Base-by-base conservation (phyloP, 2,329 filamentous ascomycete species). In the Alternaria incomplexa region DNA sequence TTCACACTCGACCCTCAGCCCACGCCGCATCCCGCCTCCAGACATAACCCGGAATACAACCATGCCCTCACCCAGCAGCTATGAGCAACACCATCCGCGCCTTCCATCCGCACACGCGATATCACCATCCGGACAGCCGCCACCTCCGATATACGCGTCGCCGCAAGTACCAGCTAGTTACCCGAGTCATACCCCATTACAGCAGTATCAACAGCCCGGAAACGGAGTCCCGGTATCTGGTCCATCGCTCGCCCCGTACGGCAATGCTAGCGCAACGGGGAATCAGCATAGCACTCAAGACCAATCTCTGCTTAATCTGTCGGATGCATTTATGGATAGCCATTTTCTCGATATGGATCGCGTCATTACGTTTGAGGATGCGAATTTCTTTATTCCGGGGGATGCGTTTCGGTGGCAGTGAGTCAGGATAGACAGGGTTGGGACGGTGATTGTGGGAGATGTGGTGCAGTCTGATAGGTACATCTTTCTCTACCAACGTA, bases 331-430 rank as follows among this genome's bases (percentile, higher is more conserved):
- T 13, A 77, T 77, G 73, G 75, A 76, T 30, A 70, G 75, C 10
- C 71, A 76, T 17, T 78, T 76, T 36, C 50, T 77, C 25, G 76
- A 72, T 23, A 73, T 78, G 72, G 76, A 78, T 55, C 70, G 76
- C 0, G 76, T 78, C 0, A 78, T 78, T 17, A 78, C 76, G 3
- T 78, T 78, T 55, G 76, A 78, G 43, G 75, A 78, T 40, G 71
- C 74, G 13, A 78, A 77, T 48, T 78, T 78, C 43, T 72, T 72
- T 28, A 50, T 77, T 7, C 76, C 76, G 5, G 73, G 73, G 3
- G 74, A 77, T 63, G 69, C 69, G 5, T 73, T 70, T 47, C 62
- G 68, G 46, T 77, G 75, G 75, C 62, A 73, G 23, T 72, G 48
- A 36, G 10, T 2, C 17, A 23, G 9, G 11, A 15, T 20, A n/a